Evolutionary conservation across 106 monocot genomes (phyloP), one percentile per base, ranked within the genome.

Genomic region (Gastrodia elata): DNA sequence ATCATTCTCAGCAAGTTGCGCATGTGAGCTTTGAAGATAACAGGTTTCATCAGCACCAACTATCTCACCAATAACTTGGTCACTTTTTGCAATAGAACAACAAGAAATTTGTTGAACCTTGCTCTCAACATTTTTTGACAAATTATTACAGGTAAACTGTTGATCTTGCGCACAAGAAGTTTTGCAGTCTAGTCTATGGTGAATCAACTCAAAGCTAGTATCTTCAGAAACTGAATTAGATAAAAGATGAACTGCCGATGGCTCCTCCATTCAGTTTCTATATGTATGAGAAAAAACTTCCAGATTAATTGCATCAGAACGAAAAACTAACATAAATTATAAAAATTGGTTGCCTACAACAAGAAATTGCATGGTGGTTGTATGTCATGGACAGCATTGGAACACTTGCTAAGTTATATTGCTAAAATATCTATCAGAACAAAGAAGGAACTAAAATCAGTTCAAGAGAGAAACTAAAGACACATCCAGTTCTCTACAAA

Each of bases 171-270:
- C 30, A n/a, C 32, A 28, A 9, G 61, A 10, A 13, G 1, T 32
- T n/a, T 32, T n/a, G 8, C 32, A 28, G 61, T 3, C 3, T 20
- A 61, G 32, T 11, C 10, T 28, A 33, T 11, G 61, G 11, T 1
- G 61, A 32, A 13, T 61, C 30, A 32, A 61, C 61, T 61, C 61
- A 14, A 8, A 61, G 61, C 8, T 10, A 61, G 61, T 20, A 26
- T 13, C 61, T 28, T 30, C 61, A 61, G 61, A 61, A 61, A 61
- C 61, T 32, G 61, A 61, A 61, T 33, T 61, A 61, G 10, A 11
- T 10, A 61, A 32, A 61, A 30, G 61, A 26, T 61, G 61, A 0
- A 61, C 14, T 28, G 11, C 32, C 26, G 26, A 3, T 61, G 1
- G 32, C 30, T 11, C 61, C 61, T 61, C 61, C 61, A 61, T 61